These are phyloP conservation scores for Ambrosia hybrid DNA, from an alignment of 140 eudicot species.

Conservation along the genomic window DNA sequence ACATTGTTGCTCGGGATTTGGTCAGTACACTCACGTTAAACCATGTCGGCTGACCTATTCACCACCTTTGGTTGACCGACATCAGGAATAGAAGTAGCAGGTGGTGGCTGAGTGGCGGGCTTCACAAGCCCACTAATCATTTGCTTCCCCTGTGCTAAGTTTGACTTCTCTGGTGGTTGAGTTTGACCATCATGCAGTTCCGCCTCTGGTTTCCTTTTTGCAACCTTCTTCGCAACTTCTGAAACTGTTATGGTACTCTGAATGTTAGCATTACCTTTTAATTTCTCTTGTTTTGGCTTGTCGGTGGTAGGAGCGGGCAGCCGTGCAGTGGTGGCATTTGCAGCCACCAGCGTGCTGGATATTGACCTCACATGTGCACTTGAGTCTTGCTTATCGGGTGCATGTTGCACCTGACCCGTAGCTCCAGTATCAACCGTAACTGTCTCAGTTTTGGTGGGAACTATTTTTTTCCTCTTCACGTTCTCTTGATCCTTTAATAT, in stretches of 20 bases:
- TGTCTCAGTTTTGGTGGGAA: conserved; percentile 38
- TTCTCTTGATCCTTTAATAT: conserved; percentile 57
- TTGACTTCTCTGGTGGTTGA: conserved; percentile 46
- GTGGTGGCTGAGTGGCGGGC: conserved; percentile 35
- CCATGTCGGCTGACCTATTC: conserved; percentile 27
- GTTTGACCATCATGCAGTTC: conserved; percentile 37
- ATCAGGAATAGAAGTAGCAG: conserved; percentile 18
- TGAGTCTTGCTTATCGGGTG: conserved; percentile 40
- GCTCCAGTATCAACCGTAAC: conserved; percentile 38
- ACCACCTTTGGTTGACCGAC: conserved; percentile 18
- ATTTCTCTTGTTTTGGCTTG: conserved; percentile 66
- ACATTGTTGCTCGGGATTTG: conserved; percentile 29
- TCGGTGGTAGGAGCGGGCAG: conserved; percentile 34
- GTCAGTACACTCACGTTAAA: conserved; percentile 20
- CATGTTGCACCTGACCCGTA: conserved; percentile 37
- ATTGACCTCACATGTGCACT: conserved; percentile 25
- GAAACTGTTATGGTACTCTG: conserved; percentile 24
- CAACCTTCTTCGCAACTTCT: conserved; percentile 55
- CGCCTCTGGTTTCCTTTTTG: conserved; percentile 54
- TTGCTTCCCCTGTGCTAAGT: conserved; percentile 49
- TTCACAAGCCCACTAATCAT: conserved; percentile 26
- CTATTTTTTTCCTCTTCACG: conserved; percentile 56
- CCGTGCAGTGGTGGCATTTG: conserved; percentile 16
- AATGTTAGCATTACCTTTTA: conserved; percentile 45
- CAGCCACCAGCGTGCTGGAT: conserved; percentile 33